These are phyloP conservation scores for Candolleomyces efflorescens DNA, from an alignment of 768 basidiomycete genomes.

Conservation along the genomic window DNA sequence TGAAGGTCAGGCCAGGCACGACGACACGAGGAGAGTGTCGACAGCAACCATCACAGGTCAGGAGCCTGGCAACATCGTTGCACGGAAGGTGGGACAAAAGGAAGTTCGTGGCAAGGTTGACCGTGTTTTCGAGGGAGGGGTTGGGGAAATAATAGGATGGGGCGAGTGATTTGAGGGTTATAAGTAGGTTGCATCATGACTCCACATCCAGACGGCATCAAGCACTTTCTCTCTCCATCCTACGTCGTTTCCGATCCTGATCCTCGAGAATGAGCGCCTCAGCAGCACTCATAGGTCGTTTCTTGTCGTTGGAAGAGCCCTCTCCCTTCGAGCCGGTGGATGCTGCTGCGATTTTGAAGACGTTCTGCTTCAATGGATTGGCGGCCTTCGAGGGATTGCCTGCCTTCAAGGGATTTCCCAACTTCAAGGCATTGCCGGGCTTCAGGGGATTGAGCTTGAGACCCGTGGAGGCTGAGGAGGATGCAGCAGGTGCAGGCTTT, in stretches of 20 bases:
- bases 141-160: too few relatives aligned
- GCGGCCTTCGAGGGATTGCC: constrained; percentile 58
- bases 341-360: constrained; percentile 54
- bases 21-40: too few relatives aligned
- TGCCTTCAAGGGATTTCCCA: constrained; percentile 55
- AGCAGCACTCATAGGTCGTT: constrained; percentile 74
- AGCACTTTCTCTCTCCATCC: constrained; percentile 55
- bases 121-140: too few relatives aligned
- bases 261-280: constrained; percentile 89
- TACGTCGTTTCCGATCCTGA: constrained; percentile 80
- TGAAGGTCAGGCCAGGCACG: too few relatives aligned
- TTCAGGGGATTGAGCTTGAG: constrained; percentile 67
- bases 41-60: too few relatives aligned
- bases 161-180: too few relatives aligned
- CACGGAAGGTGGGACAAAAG: too few relatives aligned
- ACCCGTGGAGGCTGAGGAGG: constrained; percentile 32
- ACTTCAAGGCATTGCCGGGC: constrained; percentile 59
- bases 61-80: too few relatives aligned
- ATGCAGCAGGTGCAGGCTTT: constrained; percentile 41
- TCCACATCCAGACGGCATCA: constrained; percentile 16
- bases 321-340: constrained; percentile 22
- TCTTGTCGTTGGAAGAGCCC: constrained; percentile 47
- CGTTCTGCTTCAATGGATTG: constrained; percentile 72
- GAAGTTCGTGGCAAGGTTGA: too few relatives aligned
- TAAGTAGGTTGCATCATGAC: not conserved